Conservation (phyloP, 306 rosid species). For the Acacia confusa region DNA sequence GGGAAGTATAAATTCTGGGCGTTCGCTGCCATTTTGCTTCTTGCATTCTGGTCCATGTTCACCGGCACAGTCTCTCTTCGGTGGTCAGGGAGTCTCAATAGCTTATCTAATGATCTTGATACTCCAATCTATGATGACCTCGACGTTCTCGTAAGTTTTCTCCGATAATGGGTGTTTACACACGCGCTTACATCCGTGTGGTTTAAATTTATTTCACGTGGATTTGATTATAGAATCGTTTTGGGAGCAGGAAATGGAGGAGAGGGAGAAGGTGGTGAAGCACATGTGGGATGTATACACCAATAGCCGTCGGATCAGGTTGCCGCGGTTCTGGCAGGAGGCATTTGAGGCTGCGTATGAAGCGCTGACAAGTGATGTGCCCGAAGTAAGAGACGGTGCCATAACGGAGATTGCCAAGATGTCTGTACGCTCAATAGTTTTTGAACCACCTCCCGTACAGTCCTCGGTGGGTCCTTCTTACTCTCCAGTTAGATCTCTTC, state of each 20-base stretch:
- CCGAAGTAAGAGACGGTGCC: constrained; percentile 77
- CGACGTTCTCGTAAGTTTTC: constrained; percentile 79
- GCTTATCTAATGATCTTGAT: constrained; percentile 61
- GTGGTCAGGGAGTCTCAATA: constrained; percentile 86
- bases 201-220: background rate
- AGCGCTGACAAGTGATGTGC: constrained; percentile 76
- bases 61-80: constrained; percentile 97
- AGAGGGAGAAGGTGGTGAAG: constrained; percentile 94
- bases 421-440: constrained; percentile 79
- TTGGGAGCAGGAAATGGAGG: constrained; percentile 85
- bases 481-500: background rate
- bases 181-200: background rate
- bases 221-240: constrained; percentile 5
- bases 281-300: constrained; percentile 99
- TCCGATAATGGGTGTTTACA: constrained; percentile 12
- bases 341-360: constrained; percentile 97
- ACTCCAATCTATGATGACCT: constrained; percentile 78
- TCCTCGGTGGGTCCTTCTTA: constrained; percentile 52
- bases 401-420: constrained; percentile 87
- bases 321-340: constrained; percentile 93
- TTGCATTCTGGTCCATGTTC: constrained; percentile 98
- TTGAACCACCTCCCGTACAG: constrained; percentile 69
- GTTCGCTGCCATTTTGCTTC: constrained; percentile 81
- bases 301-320: constrained; percentile 86
- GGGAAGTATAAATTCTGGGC: constrained; percentile 97